Evolutionary conservation across 441 rosid species (phyloP), one percentile per base, ranked within the genome.

Genomic region (Euphorbia celastroides): DNA sequence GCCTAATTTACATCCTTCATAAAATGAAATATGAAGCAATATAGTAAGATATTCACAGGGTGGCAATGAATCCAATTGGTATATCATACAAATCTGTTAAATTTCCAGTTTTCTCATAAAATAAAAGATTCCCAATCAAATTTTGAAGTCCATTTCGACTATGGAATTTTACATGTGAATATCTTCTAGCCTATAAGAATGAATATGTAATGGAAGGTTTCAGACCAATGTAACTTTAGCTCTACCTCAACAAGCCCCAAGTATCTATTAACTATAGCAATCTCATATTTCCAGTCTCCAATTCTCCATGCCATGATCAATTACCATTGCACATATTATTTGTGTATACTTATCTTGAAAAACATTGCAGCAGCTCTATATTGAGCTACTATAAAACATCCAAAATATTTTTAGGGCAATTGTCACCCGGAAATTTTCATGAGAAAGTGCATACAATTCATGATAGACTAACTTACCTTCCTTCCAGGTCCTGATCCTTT

Each of bases 401-500:
- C 50, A 11, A 2, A 38, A 38, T 26, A 66, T 62, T 69, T 61
- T 26, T 22, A 7, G 27, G 19, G 32, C 44, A 31, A 56, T 42
- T 62, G 20, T 10, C 19, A n/a, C 46, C 44, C 1, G 13, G 13
- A 11, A 41, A 38, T 57, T 67, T 44, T 28, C 34, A 64, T 42
- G 26, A 57, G 26, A 12, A 42, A 30, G 25, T 30, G 27, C 48
- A 63, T 57, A 36, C n/a, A 56, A 31, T 19, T 42, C 34, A 28
- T 2, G 30, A 48, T 30, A n/a, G 17, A 11, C 23, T 32, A 65
- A 14, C 14, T 22, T 78, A 93, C 97, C 96, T 93, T 91, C 78
- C 89, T 84, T 62, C 83, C 70, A 48, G 88, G 82, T 73, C 97
- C 97, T 48, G 95, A 90, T 74, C 95, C 87, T 61, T 78, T 80